These are phyloP conservation scores for Eucalyptus pauciflora DNA, from an alignment of 345 rosid genomes.

Conservation along the genomic window DNA sequence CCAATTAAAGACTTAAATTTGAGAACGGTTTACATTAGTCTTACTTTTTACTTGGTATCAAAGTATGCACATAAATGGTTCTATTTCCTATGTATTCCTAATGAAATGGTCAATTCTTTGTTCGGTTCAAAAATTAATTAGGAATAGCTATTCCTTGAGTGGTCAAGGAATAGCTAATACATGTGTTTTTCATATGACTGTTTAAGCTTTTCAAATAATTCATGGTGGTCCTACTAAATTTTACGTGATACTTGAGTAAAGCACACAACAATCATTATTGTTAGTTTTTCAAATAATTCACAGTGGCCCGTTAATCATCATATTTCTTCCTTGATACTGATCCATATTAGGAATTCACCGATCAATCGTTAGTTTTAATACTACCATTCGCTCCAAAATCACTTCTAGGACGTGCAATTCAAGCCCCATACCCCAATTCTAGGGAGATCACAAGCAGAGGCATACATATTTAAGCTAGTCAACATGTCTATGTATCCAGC, in stretches of 20 bases:
- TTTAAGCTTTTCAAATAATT: neutral
- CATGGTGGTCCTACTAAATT: accelerated
- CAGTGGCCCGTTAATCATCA: neutral
- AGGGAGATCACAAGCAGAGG: neutral
- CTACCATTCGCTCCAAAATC: neutral
- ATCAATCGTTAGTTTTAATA: neutral
- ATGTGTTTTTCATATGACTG: neutral
- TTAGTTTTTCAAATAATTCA: too few species aligned
- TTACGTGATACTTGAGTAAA: neutral
- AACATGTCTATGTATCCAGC: neutral
- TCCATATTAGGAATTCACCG: neutral
- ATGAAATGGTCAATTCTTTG: neutral
- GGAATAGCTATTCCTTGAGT: neutral
- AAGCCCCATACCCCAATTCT: neutral
- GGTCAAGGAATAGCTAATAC: neutral
- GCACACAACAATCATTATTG: neutral
- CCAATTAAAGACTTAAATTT: neutral
- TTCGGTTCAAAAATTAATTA: neutral
- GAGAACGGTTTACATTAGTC: neutral
- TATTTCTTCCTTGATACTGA: neutral
- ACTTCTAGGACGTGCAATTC: neutral
- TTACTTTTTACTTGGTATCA: neutral
- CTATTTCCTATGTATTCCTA: neutral
- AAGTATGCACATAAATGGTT: neutral
- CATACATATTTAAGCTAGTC: neutral